Base-by-base conservation (phyloP, 352 stramenopile species). In the Globisporangium yorkense region DNA sequence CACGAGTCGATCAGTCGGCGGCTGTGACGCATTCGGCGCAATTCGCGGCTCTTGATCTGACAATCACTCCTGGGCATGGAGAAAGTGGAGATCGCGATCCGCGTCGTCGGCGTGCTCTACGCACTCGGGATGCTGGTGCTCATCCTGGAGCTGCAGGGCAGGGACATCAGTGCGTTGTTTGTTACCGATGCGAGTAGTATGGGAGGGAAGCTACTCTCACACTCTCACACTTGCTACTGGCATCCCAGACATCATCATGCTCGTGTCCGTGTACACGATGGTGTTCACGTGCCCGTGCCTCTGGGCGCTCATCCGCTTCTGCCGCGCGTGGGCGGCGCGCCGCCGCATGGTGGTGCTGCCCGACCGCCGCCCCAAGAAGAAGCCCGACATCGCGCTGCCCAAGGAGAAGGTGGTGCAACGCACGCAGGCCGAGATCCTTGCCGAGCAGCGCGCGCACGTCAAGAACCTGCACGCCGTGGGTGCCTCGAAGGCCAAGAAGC, bases 221-320 rank as follows among this genome's bases (percentile, higher is more conserved):
- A 41, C 12, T 47, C 47, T 43, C 18, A 24, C 20, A n/a, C 15
- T 7, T 24, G 9, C 41, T 37, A 4, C 10, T 21, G 24, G 24
- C 24, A 27, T 27, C 1, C 46, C 43, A 91, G 77, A 84, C 58
- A 79, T 71, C 63, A 89, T 88, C 48, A 85, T 93, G 77, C 59
- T 89, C 44, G 69, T 87, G 29, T 86, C 80, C 16, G 74, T 91
- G 40, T 93, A 84, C 68, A 88, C 79, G 6, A 85, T 93, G 79
- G 80, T 87, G 31, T 89, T 89, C 68, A 89, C 84, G 15, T 93
- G 79, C 59, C 84, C 84, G 9, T 91, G 80, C 58, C 67, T 93
- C 18, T 92, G 81, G 81, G 80, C 76, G 43, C 77, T 91, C 61
- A 91, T 93, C 65, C 72, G 81, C 46, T 91, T 61, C 47, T 89